Evolutionary conservation across 129 eudicot species (phyloP).

Genomic region (Tagetes patula): DNA sequence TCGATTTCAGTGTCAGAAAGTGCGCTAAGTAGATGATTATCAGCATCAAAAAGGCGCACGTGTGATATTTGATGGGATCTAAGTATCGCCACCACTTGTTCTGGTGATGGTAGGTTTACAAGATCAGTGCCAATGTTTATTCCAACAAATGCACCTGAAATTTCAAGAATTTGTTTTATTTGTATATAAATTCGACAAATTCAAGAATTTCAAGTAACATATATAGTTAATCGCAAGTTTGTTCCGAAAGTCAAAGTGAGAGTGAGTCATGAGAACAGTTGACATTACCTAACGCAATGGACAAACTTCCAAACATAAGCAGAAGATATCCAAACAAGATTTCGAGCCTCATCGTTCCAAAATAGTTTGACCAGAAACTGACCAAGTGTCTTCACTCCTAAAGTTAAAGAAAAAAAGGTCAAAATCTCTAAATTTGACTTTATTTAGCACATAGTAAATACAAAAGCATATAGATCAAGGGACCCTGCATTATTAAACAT

Average conservation of each 20-base stretch:
- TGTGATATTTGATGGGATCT: conserved; percentile 63
- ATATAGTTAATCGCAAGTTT: neutral
- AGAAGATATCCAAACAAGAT: conserved; percentile 48
- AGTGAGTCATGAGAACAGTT: conserved; percentile 1
- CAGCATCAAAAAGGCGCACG: conserved; percentile 76
- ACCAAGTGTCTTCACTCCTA: conserved; percentile 14
- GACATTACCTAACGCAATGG: conserved; percentile 48
- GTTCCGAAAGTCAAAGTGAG: conserved; percentile 23
- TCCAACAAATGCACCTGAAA: conserved; percentile 72
- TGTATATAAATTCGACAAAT: neutral
- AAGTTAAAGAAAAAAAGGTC: conserved; percentile 17
- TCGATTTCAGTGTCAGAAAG: conserved; percentile 72
- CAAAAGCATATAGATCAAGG: neutral
- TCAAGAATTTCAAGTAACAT: neutral
- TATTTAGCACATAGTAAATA: neutral
- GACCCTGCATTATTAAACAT: neutral
- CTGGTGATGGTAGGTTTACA: conserved; percentile 62
- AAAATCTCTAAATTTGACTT: conserved; percentile 10
- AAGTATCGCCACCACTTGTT: conserved; percentile 62
- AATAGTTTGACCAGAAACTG: conserved; percentile 17
- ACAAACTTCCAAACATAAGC: conserved; percentile 38
- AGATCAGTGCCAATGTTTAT: conserved; percentile 71
- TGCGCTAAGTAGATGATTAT: conserved; percentile 67
- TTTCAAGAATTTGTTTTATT: conserved; percentile 1
- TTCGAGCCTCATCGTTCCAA: conserved; percentile 53